Base-by-base conservation (phyloP, 1,284 basidiomycete genomes). In the Ceratobasidium sp. region DNA sequence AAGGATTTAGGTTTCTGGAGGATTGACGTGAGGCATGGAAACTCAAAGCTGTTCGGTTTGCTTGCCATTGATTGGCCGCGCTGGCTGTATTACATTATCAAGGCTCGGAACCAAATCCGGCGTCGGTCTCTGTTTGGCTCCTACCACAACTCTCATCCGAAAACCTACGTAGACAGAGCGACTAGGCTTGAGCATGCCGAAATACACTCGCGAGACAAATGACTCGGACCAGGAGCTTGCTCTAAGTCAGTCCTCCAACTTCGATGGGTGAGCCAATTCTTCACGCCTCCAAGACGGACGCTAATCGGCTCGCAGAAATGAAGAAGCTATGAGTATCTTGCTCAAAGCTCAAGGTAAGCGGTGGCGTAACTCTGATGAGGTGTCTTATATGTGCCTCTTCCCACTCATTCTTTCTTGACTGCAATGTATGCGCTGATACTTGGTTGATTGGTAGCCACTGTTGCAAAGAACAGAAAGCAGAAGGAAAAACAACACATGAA, bases 321-420 rank as follows among this genome's bases (percentile, higher is more conserved):
- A 74, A 42, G 71, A 74, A 50, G 71, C 71, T n/a, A 65, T 74
- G 71, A 48, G 61, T 54, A 48, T 74, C 12, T 42, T 74, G 26
- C 61, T 74, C n/a, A 74, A 52, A 28, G 71, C 71, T 64, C 71
- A 74, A 65, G 71, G 71, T 74, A 40, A 46, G 40, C 6, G 7
- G 3, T 23, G 40, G 6, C 33, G 17, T 6, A 33, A 15, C 38
- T 23, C 10, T 33, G 17, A 17, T 44, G 5, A 61, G 57, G 12
- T 23, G 65, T 59, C 20, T 20, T 2, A 26, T 17, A 46, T 17
- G 23, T 17, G 20, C 17, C 17, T 54, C 10, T 42, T 26, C 12
- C 40, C 20, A 56, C 28, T 23, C 9, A 2, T 17, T 38, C 26
- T 1, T 54, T 12, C 15, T 15, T 46, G 15, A 33, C 23, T 15